Conservation (phyloP, 78 protist genomes). For the Trichosphaerium sp. region DNA sequence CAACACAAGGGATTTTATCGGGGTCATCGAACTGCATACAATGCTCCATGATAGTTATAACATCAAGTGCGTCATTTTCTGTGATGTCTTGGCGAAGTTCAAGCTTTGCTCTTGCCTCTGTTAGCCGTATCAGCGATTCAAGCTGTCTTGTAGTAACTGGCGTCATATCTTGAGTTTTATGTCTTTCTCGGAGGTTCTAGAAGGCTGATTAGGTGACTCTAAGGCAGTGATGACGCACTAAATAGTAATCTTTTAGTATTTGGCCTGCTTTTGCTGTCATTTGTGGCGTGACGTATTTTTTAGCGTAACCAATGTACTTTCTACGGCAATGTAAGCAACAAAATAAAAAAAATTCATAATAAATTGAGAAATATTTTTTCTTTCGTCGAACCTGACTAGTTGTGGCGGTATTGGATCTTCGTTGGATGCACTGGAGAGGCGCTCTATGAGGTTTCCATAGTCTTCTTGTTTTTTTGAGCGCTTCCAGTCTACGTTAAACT, state of each 20-base stretch:
- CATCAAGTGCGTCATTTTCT: conserved; percentile 49
- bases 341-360: no score
- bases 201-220: not conserved
- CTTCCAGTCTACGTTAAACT: no score
- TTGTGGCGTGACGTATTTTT: conserved; percentile 65
- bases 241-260: conserved; percentile 67
- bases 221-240: conserved; percentile 61
- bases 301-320: conserved; percentile 90
- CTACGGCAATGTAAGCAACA: no score
- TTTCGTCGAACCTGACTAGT: no score
- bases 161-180: conserved; percentile 1
- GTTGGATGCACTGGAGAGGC: no score
- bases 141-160: conserved; percentile 97
- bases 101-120: conserved; percentile 90
- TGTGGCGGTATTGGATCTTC: conserved; percentile 61
- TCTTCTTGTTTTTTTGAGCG: no score
- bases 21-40: no score
- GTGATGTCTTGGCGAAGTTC: conserved; percentile 83
- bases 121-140: conserved; percentile 86
- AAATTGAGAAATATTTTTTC: no score
- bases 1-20: no score
- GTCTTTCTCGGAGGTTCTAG: conserved; percentile 8
- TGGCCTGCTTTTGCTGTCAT: conserved; percentile 59
- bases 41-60: conserved; percentile 4
- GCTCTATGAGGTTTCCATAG: no score